These are phyloP conservation scores for Prosopis cineraria DNA, from an alignment of 306 rosid species.

Conservation along the genomic window DNA sequence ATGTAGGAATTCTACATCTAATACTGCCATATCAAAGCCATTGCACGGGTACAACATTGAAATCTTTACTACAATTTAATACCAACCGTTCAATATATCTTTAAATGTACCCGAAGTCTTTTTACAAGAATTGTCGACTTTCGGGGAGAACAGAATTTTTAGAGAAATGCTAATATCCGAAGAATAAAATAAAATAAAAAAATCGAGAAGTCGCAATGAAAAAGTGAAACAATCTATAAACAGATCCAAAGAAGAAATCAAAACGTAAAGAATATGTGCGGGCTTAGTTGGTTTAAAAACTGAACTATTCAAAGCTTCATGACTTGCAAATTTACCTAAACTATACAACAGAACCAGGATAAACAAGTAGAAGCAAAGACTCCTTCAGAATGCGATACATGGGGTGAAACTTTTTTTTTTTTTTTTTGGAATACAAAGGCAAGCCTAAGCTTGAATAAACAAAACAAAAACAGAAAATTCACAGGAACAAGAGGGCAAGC, in stretches of 20 bases:
- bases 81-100: background rate
- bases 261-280: background rate
- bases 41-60: background rate
- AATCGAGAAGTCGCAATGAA: background rate
- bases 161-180: background rate
- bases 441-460: too few species aligned
- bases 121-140: too few species aligned
- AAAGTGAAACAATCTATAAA: background rate
- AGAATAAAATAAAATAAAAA: background rate
- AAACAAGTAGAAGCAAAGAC: background rate
- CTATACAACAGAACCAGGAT: slow-evolving; percentile 36
- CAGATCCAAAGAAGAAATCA: background rate
- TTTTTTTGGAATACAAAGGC: too few species aligned
- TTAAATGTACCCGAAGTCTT: background rate
- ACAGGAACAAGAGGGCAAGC: too few species aligned
- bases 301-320: background rate
- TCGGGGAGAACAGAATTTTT: too few species aligned
- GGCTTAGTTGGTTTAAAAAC: slow-evolving; percentile 11
- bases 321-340: slow-evolving; percentile 10
- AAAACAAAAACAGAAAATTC: too few species aligned
- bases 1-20: background rate
- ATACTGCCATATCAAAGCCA: background rate
- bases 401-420: too few species aligned
- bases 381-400: slow-evolving; percentile 10
- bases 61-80: background rate